Evolutionary conservation across 805 yeast species (phyloP).

Genomic region (Candida khao-thaluensis): DNA sequence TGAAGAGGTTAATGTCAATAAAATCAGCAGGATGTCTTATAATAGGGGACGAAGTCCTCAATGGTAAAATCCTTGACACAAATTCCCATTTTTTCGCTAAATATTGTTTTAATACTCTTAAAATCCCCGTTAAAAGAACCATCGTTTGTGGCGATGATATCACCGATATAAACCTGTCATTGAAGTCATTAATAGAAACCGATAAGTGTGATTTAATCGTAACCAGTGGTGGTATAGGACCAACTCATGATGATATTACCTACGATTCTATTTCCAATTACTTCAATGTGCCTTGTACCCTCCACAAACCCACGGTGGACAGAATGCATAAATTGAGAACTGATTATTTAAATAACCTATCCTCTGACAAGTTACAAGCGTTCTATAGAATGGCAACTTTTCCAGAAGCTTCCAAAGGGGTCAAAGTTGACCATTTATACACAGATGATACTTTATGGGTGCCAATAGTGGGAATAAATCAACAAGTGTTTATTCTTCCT

Average conservation of each 20-base stretch:
- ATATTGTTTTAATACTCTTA: conserved; percentile 59
- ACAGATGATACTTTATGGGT: conserved; percentile 67
- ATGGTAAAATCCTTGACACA: conserved; percentile 80
- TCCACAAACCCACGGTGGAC: conserved; percentile 57
- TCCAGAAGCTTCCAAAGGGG: conserved; percentile 39
- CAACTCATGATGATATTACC: conserved; percentile 89
- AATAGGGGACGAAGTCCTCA: conserved; percentile 86
- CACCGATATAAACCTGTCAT: conserved; percentile 56
- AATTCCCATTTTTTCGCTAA: conserved; percentile 73
- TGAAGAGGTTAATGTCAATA: too few relatives aligned
- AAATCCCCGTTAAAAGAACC: conserved; percentile 65
- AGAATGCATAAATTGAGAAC: conserved; percentile 56
- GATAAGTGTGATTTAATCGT: conserved; percentile 63
- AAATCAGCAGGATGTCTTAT: conserved; percentile 51
- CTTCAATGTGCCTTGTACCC: conserved; percentile 47
- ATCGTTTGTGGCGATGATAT: conserved; percentile 77
- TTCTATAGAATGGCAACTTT: conserved; percentile 78
- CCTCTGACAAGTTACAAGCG: conserved; percentile 51
- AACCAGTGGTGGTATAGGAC: conserved; percentile 77
- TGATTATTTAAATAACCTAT: conserved; percentile 29
- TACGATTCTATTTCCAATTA: conserved; percentile 73
- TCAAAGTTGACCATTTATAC: conserved; percentile 41
- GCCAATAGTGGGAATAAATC: conserved; percentile 70
- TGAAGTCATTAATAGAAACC: conserved; percentile 42
- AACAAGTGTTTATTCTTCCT: conserved; percentile 70